Evolutionary conservation across 352 stramenopile species (phyloP).

Genomic region (Phytophthora cryptogea): DNA sequence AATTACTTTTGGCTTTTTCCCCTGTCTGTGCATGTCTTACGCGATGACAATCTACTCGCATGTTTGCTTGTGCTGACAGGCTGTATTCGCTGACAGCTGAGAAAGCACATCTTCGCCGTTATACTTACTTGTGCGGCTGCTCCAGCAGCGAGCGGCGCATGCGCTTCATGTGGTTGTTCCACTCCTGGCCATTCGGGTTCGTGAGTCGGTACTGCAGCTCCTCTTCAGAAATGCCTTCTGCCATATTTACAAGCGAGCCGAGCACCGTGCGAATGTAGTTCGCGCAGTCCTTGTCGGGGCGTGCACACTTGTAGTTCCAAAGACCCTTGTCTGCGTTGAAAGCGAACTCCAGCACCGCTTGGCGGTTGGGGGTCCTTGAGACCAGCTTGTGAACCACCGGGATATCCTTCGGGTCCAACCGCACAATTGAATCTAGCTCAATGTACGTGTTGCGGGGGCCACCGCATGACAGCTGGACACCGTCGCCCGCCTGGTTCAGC

Average conservation of each 20-base stretch:
- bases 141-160: slow-evolving; percentile 76
- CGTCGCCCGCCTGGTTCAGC: slow-evolving; percentile 57
- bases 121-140: slow-evolving; percentile 44
- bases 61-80: background rate
- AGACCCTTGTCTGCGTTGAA: slow-evolving; percentile 88
- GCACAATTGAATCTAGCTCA: slow-evolving; percentile 84
- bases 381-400: slow-evolving; percentile 73
- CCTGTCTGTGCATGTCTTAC: background rate
- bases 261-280: slow-evolving; percentile 93
- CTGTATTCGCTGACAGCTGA: background rate
- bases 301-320: slow-evolving; percentile 90
- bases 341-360: slow-evolving; percentile 84
- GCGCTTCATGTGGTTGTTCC: slow-evolving; percentile 84
- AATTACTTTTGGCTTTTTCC: slow-evolving; percentile 31
- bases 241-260: slow-evolving; percentile 91
- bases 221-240: slow-evolving; percentile 89
- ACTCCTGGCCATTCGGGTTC: slow-evolving; percentile 70
- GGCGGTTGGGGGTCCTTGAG: slow-evolving; percentile 53
- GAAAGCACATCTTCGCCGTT: slow-evolving; percentile 4
- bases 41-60: background rate
- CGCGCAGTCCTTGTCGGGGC: slow-evolving; percentile 87
- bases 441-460: slow-evolving; percentile 78
- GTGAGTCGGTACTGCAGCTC: slow-evolving; percentile 89
- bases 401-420: slow-evolving; percentile 77
- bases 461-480: slow-evolving; percentile 70